These are phyloP conservation scores for Hyphopichia buzzinii DNA, from an alignment of 1,139 yeast species.

Conservation along the genomic window DNA sequence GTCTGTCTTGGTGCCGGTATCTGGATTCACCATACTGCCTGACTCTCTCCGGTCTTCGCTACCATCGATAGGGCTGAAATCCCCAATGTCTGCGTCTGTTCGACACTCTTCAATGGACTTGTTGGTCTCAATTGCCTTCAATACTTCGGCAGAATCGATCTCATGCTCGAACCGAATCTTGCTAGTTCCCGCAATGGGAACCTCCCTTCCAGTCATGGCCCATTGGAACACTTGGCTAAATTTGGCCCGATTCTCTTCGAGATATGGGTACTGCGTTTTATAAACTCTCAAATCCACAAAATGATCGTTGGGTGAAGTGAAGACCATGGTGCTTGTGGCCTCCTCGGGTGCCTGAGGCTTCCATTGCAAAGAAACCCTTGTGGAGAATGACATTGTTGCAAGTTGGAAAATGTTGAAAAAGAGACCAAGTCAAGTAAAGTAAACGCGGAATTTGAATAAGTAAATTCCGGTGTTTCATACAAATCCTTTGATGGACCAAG, in stretches of 20 bases:
- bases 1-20: conserved; percentile 38
- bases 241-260: conserved; percentile 10
- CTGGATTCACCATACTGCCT: conserved; percentile 53
- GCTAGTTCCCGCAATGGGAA: conserved; percentile 24
- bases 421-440: too few relatives aligned
- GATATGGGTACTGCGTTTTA: conserved; percentile 23
- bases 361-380: conserved; percentile 55
- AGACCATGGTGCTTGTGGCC: conserved; percentile 50
- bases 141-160: conserved; percentile 38
- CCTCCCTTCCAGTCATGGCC: conserved; percentile 41
- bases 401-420: not conserved
- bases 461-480: too few relatives aligned
- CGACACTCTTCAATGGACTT: conserved; percentile 19
- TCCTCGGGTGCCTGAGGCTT: conserved; percentile 43
- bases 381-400: conserved; percentile 32
- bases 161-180: conserved; percentile 40
- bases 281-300: conserved; percentile 45
- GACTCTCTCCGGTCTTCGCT: conserved; percentile 50
- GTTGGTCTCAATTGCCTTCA: conserved; percentile 20
- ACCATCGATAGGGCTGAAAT: conserved; percentile 35
- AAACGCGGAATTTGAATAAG: not conserved
- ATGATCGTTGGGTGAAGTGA: conserved; percentile 42
- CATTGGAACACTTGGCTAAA: conserved; percentile 33
- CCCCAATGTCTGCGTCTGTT: conserved; percentile 45
- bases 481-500: too few relatives aligned